Percentiles rank a stretch among this genome's conserved stretches.
These are phyloP conservation scores for Hyaloscypha finlandica DNA, from an alignment of 495 filamentous ascomycete species.

Conservation along the genomic window DNA sequence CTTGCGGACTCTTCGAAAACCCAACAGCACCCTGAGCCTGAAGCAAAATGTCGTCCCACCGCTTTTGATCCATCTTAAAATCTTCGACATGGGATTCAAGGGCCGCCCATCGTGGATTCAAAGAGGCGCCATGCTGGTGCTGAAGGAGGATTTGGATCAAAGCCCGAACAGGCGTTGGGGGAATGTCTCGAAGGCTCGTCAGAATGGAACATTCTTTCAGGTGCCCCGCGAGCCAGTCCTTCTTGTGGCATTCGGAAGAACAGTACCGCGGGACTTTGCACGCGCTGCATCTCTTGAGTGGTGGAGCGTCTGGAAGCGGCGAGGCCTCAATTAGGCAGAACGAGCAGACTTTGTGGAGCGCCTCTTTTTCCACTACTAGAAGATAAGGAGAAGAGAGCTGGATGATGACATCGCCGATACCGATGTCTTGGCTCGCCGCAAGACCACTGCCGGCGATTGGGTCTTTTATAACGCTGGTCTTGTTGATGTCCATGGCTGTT, in stretches of 20 bases:
- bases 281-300: slow-evolving; percentile 46
- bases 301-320: background rate
- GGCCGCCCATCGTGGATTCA: slow-evolving; percentile 15
- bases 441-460: slow-evolving; percentile 40
- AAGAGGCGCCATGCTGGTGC: background rate
- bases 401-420: slow-evolving; percentile 43
- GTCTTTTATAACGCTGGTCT: slow-evolving; percentile 15
- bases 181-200: slow-evolving; percentile 15
- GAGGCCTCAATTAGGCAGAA: slow-evolving; percentile 20
- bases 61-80: slow-evolving; percentile 27
- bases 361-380: slow-evolving; percentile 41
- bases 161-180: slow-evolving; percentile 51
- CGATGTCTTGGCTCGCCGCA: slow-evolving; percentile 36
- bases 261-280: slow-evolving; percentile 58
- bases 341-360: slow-evolving; percentile 18
- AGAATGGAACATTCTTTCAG: slow-evolving; percentile 52
- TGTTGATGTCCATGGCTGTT: slow-evolving; percentile 20
- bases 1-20: slow-evolving; percentile 36
- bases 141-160: slow-evolving; percentile 45
- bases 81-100: slow-evolving; percentile 24
- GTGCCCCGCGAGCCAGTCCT: slow-evolving; percentile 56
- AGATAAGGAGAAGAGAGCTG: slow-evolving; percentile 42
- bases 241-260: slow-evolving; percentile 51
- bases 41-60: slow-evolving; percentile 44
- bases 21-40: slow-evolving; percentile 47